These are phyloP conservation scores for Isatis tinctoria DNA, from an alignment of 345 rosid species.

Conservation along the genomic window DNA sequence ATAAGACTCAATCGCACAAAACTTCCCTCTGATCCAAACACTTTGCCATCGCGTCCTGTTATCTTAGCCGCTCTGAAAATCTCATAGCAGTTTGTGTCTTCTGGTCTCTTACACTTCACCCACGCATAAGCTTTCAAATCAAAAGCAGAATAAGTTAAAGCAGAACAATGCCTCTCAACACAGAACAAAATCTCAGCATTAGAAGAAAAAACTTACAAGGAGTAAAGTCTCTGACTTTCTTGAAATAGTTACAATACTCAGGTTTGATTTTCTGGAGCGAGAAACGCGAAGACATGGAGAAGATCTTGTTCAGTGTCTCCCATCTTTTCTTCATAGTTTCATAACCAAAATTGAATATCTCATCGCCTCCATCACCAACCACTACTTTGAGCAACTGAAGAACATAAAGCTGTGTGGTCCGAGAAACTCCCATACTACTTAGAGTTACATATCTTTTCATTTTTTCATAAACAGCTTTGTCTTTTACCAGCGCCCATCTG, in stretches of 20 bases:
- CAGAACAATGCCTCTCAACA: not conserved
- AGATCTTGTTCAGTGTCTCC: slow-evolving; percentile 3
- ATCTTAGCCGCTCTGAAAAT: slow-evolving; percentile 45
- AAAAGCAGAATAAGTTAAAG: not conserved
- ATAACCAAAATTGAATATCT: slow-evolving; percentile 47
- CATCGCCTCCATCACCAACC: slow-evolving; percentile 22
- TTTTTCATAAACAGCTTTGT: slow-evolving; percentile 45
- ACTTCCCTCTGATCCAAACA: slow-evolving; percentile 32
- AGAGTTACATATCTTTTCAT: slow-evolving; percentile 5
- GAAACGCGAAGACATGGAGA: slow-evolving; percentile 42
- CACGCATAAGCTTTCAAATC: slow-evolving; percentile 56
- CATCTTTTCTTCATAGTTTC: slow-evolving; percentile 36
- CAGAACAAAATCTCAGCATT: not conserved
- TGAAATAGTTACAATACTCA: slow-evolving; percentile 39
- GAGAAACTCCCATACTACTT: slow-evolving; percentile 53
- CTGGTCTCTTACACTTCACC: slow-evolving; percentile 57
- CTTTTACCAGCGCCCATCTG: slow-evolving; percentile 65
- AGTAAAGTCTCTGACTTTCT: slow-evolving; percentile 11
- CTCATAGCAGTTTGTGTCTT: slow-evolving; percentile 43
- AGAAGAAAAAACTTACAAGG: slow-evolving; percentile 12
- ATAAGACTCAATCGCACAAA: slow-evolving; percentile 57
- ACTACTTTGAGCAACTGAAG: slow-evolving; percentile 47
- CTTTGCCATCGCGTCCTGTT: slow-evolving; percentile 38
- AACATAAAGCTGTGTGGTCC: slow-evolving; percentile 49
- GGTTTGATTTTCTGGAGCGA: slow-evolving; percentile 41